phyloP scores from a whole-genome alignment of 371 early-diverging fungal genomes.

The Apophysomyces ossiformis region DNA sequence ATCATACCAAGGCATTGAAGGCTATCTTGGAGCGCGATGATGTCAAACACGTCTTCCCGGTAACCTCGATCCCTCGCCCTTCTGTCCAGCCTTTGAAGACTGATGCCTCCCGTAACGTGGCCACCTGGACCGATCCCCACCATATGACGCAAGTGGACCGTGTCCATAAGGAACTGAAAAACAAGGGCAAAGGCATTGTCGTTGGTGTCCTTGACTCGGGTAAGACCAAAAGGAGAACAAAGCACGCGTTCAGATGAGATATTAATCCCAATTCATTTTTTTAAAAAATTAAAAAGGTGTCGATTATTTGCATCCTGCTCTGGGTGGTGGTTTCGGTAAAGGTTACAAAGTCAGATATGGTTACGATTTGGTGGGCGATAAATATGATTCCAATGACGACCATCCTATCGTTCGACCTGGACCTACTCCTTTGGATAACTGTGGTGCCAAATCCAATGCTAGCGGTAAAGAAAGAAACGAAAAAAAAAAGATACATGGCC shows the following conservation, averaged over 20 bases:
- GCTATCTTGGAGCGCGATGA: slow-evolving; percentile 27
- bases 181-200: slow-evolving; percentile 70
- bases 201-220: slow-evolving; percentile 79
- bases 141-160: slow-evolving; percentile 47
- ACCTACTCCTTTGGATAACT: slow-evolving; percentile 46
- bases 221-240: slow-evolving; percentile 4
- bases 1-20: slow-evolving; percentile 9
- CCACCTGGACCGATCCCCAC: slow-evolving; percentile 35
- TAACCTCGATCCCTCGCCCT: slow-evolving; percentile 34
- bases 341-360: slow-evolving; percentile 63
- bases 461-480: slow-evolving; percentile 21
- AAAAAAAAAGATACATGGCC: neutral
- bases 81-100: slow-evolving; percentile 11
- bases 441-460: slow-evolving; percentile 41
- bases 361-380: slow-evolving; percentile 65
- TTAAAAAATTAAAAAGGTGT: slow-evolving; percentile 36
- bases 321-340: slow-evolving; percentile 73
- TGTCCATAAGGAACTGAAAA: slow-evolving; percentile 45
- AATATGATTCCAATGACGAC: slow-evolving; percentile 39
- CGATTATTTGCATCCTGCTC: slow-evolving; percentile 71
- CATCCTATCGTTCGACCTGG: slow-evolving; percentile 25
- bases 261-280: no score
- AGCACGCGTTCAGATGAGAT: slow-evolving; percentile 17
- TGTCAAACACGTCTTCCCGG: slow-evolving; percentile 37
- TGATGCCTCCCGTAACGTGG: slow-evolving; percentile 2